A percentile compares a stretch with the other conserved stretches of the same genome.
These are phyloP conservation scores for Coffea eugenioides DNA, from an alignment of 257 asterid species.

Conservation along the genomic window DNA sequence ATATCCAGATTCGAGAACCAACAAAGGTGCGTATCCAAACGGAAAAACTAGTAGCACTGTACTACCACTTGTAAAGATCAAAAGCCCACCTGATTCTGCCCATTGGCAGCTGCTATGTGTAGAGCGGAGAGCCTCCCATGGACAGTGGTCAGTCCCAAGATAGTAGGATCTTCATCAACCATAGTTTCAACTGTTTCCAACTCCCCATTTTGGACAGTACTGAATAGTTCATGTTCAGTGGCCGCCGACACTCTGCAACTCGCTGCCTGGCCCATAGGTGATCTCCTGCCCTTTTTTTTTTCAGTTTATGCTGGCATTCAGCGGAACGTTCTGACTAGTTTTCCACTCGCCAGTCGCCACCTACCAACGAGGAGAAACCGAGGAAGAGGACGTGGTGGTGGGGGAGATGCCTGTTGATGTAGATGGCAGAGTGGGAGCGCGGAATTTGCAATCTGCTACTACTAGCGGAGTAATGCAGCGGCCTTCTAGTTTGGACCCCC, in stretches of 20 bases:
- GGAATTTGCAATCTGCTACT: too few relatives aligned
- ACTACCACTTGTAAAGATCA: conserved; percentile 9
- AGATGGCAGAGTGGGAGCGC: too few relatives aligned
- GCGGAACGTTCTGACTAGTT: neutral
- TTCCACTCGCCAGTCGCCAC: neutral
- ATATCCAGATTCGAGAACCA: neutral
- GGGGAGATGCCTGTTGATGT: too few relatives aligned
- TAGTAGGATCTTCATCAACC: conserved; percentile 49
- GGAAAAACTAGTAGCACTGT: neutral
- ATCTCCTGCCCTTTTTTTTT: conserved; percentile 21
- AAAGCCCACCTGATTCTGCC: conserved; percentile 62
- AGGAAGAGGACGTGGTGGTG: conserved; percentile 17
- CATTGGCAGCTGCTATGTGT: conserved; percentile 73
- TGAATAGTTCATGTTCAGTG: conserved; percentile 46
- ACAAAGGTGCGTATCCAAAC: neutral
- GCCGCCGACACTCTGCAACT: conserved; percentile 51
- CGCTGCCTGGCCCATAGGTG: conserved; percentile 53
- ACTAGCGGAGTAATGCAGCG: too few relatives aligned
- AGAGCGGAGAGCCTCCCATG: conserved; percentile 54
- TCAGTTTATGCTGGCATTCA: conserved; percentile 6
- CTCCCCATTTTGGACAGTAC: conserved; percentile 71
- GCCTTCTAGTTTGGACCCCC: too few relatives aligned
- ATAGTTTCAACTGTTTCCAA: conserved; percentile 51
- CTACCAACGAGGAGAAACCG: conserved; percentile 48
- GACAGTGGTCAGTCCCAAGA: conserved; percentile 36